phyloP scores from a whole-genome alignment of 1,139 yeast genomes.

The Yamadazyma taylorii region DNA sequence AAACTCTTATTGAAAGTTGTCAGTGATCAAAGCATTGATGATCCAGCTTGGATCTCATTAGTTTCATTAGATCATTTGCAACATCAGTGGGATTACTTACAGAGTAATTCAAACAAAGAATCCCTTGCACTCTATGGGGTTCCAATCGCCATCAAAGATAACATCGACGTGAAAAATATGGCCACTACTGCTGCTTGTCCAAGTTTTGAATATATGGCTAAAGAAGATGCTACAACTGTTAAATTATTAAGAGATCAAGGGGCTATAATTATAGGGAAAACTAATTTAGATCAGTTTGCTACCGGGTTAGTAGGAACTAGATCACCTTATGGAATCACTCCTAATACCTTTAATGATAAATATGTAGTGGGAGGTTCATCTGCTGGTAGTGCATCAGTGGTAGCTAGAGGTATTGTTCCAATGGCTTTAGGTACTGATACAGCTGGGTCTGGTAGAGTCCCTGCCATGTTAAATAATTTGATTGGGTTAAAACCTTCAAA shows the following conservation, averaged over 20 bases:
- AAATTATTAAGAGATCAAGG: conserved; percentile 72
- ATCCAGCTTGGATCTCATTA: conserved; percentile 90
- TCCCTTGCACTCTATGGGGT: conserved; percentile 78
- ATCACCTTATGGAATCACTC: conserved; percentile 89
- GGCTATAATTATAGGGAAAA: conserved; percentile 88
- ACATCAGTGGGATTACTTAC: conserved; percentile 80
- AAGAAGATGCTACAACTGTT: conserved; percentile 74
- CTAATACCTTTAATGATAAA: conserved; percentile 68
- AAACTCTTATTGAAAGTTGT: conserved; percentile 49
- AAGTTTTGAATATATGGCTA: conserved; percentile 65
- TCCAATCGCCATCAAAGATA: conserved; percentile 92
- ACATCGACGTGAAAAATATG: conserved; percentile 81
- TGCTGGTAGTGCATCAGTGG: conserved; percentile 93
- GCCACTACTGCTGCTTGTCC: conserved; percentile 97
- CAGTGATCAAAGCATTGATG: conserved; percentile 46
- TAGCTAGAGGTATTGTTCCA: conserved; percentile 86
- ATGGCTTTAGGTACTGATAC: conserved; percentile 92
- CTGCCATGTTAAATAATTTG: conserved; percentile 91
- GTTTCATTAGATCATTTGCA: conserved; percentile 57
- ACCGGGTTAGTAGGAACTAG: conserved; percentile 95
- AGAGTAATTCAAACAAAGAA: conserved; percentile 54
- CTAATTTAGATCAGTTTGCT: conserved; percentile 94
- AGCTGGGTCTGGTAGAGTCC: conserved; percentile 98
- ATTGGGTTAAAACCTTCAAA: conserved; percentile 91
- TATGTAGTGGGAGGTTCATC: conserved; percentile 95